Base-by-base conservation (phyloP, 2,329 filamentous ascomycete species). In the Nigrospora osmanthi region DNA sequence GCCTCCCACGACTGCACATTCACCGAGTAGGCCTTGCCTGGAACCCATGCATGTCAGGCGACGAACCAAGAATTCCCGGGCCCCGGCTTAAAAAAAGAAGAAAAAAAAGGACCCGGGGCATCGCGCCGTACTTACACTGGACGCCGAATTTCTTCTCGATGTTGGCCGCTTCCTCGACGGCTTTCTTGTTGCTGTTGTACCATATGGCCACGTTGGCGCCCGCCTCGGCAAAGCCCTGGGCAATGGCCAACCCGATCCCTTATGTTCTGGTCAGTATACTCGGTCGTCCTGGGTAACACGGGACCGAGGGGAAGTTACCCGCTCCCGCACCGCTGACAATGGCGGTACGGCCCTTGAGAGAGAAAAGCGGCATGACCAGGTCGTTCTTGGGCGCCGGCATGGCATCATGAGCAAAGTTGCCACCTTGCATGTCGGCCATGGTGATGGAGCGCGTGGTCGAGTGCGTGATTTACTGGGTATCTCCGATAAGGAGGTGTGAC, bases 191-290 rank as follows among this genome's bases (percentile, higher is more conserved):
- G 61, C 70, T 78, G 58, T 85, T 83, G 59, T 85, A 87, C 80
- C 80, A 86, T 42, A 87, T 78, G 28, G 81, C 83, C 17, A 87
- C 80, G 52, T 87, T 83, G 47, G 82, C 82, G 40, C 84, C 84
- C 14, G 82, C 80, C 58, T 88, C 84, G 14, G 83, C 83, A 31
- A 81, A 70, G 1, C 71, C 81, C 32, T 83, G 68, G 13, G 81
- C 83, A 28, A 86, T 73, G 6, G 73, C 72, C 23, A 85, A 67
- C 36, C 84, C 84, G 52, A 87, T 85, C 32, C 84, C 83, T 35
- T 10, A 28, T 28, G 7, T 28, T 10, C 23, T 28, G 23, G 23
- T 28, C 23, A 28, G 23, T 28, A 28, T 28, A 7, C 23, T 28
- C 9, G 23, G 23, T 10, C 23, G 23, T 28, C 6, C 23, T 6